A percentile compares a stretch with the other conserved stretches of the same genome.
These are phyloP conservation scores for Begonia fuchsioides DNA, from an alignment of 306 rosid genomes.

Conservation along the genomic window DNA sequence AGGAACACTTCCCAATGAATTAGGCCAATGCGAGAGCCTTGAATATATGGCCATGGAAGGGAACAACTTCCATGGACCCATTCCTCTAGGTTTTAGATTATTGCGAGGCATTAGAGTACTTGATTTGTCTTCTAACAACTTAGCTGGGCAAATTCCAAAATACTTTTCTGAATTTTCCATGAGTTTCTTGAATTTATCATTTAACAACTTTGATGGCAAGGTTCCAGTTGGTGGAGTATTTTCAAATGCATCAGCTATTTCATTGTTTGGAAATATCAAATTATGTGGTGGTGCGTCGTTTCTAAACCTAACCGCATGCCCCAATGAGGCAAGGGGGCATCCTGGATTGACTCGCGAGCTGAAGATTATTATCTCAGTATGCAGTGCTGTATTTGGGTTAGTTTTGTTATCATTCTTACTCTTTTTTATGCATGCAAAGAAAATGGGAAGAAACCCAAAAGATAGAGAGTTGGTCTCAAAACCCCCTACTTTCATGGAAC, in stretches of 20 bases:
- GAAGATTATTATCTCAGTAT: not conserved
- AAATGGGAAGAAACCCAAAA: not conserved
- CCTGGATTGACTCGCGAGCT: not conserved
- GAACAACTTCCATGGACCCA: not conserved
- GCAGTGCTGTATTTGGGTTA: not conserved
- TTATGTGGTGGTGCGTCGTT: constrained; percentile 21
- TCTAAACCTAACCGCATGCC: not conserved
- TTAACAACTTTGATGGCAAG: constrained; percentile 14
- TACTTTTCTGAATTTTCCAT: constrained; percentile 5
- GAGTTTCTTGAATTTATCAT: constrained; percentile 10
- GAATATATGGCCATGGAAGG: not conserved
- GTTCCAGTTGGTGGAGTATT: constrained; percentile 17
- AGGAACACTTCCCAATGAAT: not conserved
- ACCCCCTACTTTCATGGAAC: not conserved
- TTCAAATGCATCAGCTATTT: constrained; percentile 5
- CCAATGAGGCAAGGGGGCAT: not conserved
- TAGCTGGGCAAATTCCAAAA: constrained; percentile 7
- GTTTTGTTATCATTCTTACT: not conserved
- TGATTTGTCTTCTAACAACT: not conserved
- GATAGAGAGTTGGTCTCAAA: not conserved
- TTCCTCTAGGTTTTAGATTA: not conserved
- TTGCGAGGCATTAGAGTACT: not conserved
- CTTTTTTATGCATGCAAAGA: not conserved
- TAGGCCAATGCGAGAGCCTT: not conserved
- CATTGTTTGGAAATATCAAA: constrained; percentile 14